These are phyloP conservation scores for Pseudocercospora crystallina DNA, from an alignment of 2,329 filamentous ascomycete species.

Conservation along the genomic window DNA sequence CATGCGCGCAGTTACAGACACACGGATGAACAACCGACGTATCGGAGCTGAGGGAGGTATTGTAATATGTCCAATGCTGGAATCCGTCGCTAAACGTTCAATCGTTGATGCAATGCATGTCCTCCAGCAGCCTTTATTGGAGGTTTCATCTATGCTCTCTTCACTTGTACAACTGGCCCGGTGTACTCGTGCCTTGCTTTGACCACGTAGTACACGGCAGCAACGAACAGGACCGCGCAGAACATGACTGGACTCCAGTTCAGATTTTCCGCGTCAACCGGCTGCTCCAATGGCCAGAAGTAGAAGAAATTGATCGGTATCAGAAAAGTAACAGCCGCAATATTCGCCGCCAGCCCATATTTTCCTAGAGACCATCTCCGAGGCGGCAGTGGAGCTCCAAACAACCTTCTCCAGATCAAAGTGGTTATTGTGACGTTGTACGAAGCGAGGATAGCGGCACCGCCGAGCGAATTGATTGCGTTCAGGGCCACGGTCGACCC, in stretches of 20 bases:
- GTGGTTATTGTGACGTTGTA: conserved; percentile 41
- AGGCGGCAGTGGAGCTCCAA: conserved; percentile 33
- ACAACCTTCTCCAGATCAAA: conserved; percentile 38
- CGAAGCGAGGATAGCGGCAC: conserved; percentile 40
- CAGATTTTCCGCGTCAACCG: conserved; percentile 11
- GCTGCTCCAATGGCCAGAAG: conserved; percentile 10
- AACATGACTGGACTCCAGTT: conserved; percentile 12
- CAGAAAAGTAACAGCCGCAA: conserved; percentile 21
- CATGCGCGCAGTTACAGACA: too few relatives aligned
- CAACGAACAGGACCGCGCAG: conserved; percentile 4
- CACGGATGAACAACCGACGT: too few relatives aligned
- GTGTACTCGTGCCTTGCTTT: conserved; percentile 11
- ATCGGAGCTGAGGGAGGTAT: too few relatives aligned
- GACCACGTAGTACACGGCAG: conserved; percentile 12
- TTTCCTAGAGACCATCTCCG: conserved; percentile 41
- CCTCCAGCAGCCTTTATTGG: too few relatives aligned
- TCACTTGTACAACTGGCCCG: conserved; percentile 8
- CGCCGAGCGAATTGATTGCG: conserved; percentile 42
- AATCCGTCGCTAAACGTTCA: too few relatives aligned
- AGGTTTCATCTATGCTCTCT: background rate
- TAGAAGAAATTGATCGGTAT: conserved; percentile 9
- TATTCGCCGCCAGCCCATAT: conserved; percentile 41
- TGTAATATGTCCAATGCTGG: too few relatives aligned
- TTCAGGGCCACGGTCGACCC: conserved; percentile 42
- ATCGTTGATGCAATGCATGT: too few relatives aligned